Percentiles rank a stretch among this genome's conserved stretches.
These are phyloP conservation scores for Naganishia antarctica DNA, from an alignment of 768 basidiomycete genomes.

Conservation along the genomic window DNA sequence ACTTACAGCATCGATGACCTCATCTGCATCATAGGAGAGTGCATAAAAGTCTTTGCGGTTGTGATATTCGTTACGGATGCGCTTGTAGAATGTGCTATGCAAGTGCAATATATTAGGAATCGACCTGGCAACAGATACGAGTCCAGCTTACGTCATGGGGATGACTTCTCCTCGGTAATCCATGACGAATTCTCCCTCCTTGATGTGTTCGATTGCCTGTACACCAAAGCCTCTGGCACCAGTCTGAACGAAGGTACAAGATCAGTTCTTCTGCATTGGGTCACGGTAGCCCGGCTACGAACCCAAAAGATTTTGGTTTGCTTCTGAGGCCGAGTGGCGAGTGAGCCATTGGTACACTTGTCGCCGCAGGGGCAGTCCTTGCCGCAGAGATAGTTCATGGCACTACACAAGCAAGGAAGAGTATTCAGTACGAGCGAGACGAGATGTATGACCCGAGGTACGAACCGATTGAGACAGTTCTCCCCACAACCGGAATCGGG, in stretches of 20 bases:
- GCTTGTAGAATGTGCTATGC: conserved; percentile 42
- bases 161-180: conserved; percentile 51
- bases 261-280: too few relatives aligned
- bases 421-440: background rate
- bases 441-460: background rate
- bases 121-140: conserved; percentile 1
- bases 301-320: conserved; percentile 38
- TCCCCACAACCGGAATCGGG: conserved; percentile 44
- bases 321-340: conserved; percentile 38
- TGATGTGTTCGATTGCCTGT: conserved; percentile 41
- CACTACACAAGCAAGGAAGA: conserved; percentile 24
- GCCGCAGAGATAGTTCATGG: conserved; percentile 50
- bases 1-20: conserved; percentile 50
- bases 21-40: conserved; percentile 50
- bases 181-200: conserved; percentile 49
- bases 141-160: conserved; percentile 39
- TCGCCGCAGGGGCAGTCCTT: conserved; percentile 48
- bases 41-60: conserved; percentile 49
- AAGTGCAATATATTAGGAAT: background rate
- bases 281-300: background rate
- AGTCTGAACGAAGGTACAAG: conserved; percentile 32
- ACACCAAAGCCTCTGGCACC: conserved; percentile 50
- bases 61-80: conserved; percentile 42
- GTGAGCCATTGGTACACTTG: conserved; percentile 45
- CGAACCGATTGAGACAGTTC: conserved; percentile 47